Evolutionary conservation across 1,284 basidiomycete genomes (phyloP), one percentile per base, ranked within the genome.

Genomic region (Ganoderma meredithae): DNA sequence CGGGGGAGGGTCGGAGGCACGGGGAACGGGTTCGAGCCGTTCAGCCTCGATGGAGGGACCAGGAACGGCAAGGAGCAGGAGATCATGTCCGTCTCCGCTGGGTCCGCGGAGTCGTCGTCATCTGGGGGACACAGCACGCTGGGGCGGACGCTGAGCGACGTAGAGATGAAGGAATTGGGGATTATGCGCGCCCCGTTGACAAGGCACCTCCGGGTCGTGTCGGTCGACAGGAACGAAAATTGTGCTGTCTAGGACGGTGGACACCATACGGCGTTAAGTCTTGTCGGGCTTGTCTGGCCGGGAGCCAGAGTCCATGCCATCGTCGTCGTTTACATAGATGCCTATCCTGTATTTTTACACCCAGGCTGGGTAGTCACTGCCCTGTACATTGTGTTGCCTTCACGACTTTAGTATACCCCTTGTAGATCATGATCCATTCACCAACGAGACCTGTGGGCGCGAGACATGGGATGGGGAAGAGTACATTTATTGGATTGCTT

Each of bases 121-220:
- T 61, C 19, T 63, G 58, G 19, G 17, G 31, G 36, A 39, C 58
- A 56, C 19, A 68, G 72, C 60, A 59, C 40, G 25, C 69, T 10
- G 44, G 44, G 44, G n/a, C 19, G 19, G 6, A 47, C 19, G 22
- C 71, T 85, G 60, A 80, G 78, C 33, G 78, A 80, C 27, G 69
- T 81, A 2, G 83, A 84, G 77, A 81, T 84, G 81, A 76, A 74
- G 49, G 78, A 82, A 71, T 73, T 84, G 63, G 72, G 84, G 44
- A 72, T 75, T 36, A 78, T 85, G 77, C 77, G 79, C 41, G 76
- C 76, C 15, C 73, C 77, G 65, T 64, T 62, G 63, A 67, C 67
- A 39, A 61, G 66, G 56, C 67, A 70, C 44, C 7, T 68, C 53
- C 40, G 60, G 64, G 39, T 40, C 17, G n/a, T 60, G 39, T 25